phyloP scores from a whole-genome alignment of 352 stramenopile species.

The Globisporangium yorkense region DNA sequence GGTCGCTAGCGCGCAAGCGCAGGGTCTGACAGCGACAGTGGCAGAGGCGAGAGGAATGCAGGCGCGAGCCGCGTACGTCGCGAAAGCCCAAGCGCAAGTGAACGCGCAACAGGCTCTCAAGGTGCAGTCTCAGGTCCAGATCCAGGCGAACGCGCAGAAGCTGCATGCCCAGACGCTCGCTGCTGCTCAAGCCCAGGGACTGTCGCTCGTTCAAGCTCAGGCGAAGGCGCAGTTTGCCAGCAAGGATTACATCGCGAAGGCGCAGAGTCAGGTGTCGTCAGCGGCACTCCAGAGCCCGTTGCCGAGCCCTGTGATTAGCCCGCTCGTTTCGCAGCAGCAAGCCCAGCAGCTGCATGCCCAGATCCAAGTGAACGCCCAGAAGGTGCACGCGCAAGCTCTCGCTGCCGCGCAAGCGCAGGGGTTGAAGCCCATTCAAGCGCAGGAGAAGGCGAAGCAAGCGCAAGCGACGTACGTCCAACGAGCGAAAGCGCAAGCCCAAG shows the following conservation, averaged over 20 bases:
- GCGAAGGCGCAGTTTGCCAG: constrained; percentile 83
- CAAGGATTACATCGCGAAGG: constrained; percentile 89
- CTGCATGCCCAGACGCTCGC: constrained; percentile 81
- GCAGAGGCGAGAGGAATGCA: constrained; percentile 77
- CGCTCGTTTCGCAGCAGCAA: constrained; percentile 71
- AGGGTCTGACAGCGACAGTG: constrained; percentile 61
- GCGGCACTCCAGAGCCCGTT: constrained; percentile 46
- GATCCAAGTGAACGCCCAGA: constrained; percentile 88
- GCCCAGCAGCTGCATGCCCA: constrained; percentile 83
- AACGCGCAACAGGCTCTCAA: constrained; percentile 80
- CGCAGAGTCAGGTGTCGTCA: constrained; percentile 75
- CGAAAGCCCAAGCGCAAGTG: constrained; percentile 82
- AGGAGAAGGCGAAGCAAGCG: constrained; percentile 88
- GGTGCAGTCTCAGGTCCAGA: constrained; percentile 84
- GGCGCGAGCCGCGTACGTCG: constrained; percentile 78
- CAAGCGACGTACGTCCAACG: constrained; percentile 84
- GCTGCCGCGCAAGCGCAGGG: constrained; percentile 80
- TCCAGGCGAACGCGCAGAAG: constrained; percentile 87
- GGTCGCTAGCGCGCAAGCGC: constrained; percentile 65
- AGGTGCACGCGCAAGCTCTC: constrained; percentile 85
- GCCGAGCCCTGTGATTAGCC: constrained; percentile 38
- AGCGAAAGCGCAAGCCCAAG: constrained; percentile 82
- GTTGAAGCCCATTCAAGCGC: constrained; percentile 79
- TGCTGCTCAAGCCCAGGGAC: constrained; percentile 74
- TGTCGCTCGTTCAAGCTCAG: constrained; percentile 83